Base-by-base conservation (phyloP, 495 filamentous ascomycete species). In the Penicillium coffeae region DNA sequence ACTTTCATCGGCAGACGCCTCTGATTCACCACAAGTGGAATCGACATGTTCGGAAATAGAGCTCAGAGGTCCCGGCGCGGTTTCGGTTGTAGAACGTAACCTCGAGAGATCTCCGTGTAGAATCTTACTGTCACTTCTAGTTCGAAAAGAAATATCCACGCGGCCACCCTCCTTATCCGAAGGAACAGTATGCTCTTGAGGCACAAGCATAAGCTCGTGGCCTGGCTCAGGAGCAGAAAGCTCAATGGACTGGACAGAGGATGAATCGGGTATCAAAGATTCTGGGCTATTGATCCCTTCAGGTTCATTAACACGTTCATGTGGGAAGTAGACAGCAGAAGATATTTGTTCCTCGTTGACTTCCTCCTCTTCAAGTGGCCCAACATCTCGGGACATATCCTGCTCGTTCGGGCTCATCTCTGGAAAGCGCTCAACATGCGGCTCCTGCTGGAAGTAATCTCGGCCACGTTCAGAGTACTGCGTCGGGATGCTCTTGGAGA, bases 281-380 rank as follows among this genome's bases (percentile, higher is more conserved):
- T 79, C 73, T 58, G 63, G 21, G n/a, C 36, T 54, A 38, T 74
- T 63, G 36, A 60, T 55, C 20, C 57, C 70, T 34, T 70, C 68
- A 8, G 63, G 51, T 8, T 67, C 56, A 2, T 61, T 57, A n/a
- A 78, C 78, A 44, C 78, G 77, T 68, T 87, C 83, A 71, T 97
- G 93, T 15, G 93, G 93, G 53, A 93, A 80, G 65, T 97, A 98
- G 43, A 95, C 75, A 9, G 92, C 92, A 34, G 92, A 96, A 8
- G 88, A 91, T 39, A 98, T 96, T 64, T 95, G 89, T 60, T 97
- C 93, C 62, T 90, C 92, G 62, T 90, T 87, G 35, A 89, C 90
- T 45, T 93, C 89, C 20, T 95, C 89, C 27, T 87, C 87, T 44
- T 87, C 87, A 37, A 59, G 57, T 79, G 76, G 43, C 65, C 68